These are phyloP conservation scores for Erodium maritimum DNA, from an alignment of 345 rosid species.

Conservation along the genomic window DNA sequence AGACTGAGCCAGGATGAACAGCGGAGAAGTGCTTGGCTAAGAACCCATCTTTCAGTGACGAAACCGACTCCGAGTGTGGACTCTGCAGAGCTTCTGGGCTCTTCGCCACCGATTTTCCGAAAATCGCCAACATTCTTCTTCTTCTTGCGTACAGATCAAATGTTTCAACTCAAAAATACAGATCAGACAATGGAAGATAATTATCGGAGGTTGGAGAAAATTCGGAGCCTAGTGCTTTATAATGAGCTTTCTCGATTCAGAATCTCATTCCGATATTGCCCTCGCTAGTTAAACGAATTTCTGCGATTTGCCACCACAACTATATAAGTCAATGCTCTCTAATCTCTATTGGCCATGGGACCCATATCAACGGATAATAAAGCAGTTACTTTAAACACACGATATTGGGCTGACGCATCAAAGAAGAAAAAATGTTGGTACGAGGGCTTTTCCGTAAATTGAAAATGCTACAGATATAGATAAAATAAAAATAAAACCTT, in stretches of 20 bases:
- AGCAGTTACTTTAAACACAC: background rate
- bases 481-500: too few species aligned
- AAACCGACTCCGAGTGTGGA: conserved; percentile 34
- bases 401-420: background rate
- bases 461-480: too few species aligned
- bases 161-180: background rate
- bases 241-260: background rate
- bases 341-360: too few species aligned
- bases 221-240: background rate
- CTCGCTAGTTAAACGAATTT: background rate
- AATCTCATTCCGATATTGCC: background rate
- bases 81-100: conserved; percentile 63
- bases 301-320: background rate
- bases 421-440: background rate
- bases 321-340: background rate
- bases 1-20: conserved; percentile 41
- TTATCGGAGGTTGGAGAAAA: background rate
- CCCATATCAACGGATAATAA: background rate
- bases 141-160: too few species aligned
- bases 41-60: conserved; percentile 59
- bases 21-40: conserved; percentile 50
- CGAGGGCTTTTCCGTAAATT: background rate
- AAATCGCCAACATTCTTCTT: conserved; percentile 73
- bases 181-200: background rate
- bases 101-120: conserved; percentile 75